Percentiles rank a stretch among this genome's conserved stretches.
Evolutionary conservation across 768 basidiomycete species (phyloP).

Genomic region (Panaeolus papilionaceus): DNA sequence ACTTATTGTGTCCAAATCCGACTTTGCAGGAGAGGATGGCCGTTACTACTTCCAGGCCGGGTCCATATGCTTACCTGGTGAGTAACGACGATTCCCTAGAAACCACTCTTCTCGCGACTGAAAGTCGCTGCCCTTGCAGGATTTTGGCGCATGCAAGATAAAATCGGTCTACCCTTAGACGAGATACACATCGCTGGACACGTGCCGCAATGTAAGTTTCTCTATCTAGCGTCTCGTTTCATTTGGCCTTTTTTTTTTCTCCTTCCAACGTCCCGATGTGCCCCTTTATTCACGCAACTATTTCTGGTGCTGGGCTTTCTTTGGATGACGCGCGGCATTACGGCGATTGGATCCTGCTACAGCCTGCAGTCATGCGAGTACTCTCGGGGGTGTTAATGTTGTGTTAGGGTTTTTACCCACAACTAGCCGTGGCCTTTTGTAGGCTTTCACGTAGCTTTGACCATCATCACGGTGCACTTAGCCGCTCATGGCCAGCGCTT

Average conservation of each 20-base stretch:
- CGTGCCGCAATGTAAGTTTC: slow-evolving; percentile 71
- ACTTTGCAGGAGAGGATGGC: slow-evolving; percentile 60
- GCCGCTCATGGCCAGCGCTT: not conserved
- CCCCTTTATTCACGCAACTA: slow-evolving; percentile 9
- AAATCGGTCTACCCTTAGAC: slow-evolving; percentile 73
- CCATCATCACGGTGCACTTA: not conserved
- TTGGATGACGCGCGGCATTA: no score
- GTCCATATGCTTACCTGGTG: slow-evolving; percentile 68
- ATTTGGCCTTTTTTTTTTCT: slow-evolving; percentile 6
- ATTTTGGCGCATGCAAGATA: slow-evolving; percentile 79
- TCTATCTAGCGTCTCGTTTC: not conserved
- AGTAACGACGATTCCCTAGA: slow-evolving; percentile 28
- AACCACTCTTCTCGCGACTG: not conserved
- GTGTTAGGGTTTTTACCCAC: no score
- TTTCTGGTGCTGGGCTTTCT: not conserved
- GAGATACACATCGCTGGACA: slow-evolving; percentile 75
- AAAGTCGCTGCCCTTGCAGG: slow-evolving; percentile 43
- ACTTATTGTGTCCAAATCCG: slow-evolving; percentile 5
- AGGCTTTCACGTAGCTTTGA: no score
- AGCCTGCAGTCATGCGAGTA: no score
- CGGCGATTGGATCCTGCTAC: no score
- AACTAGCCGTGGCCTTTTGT: no score
- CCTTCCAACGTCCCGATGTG: not conserved
- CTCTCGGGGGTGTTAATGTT: no score
- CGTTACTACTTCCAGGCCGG: slow-evolving; percentile 80